A percentile compares a stretch with the other conserved stretches of the same genome.
phyloP scores from a whole-genome alignment of 306 rosid genomes.

The Cucurbita pepo region DNA sequence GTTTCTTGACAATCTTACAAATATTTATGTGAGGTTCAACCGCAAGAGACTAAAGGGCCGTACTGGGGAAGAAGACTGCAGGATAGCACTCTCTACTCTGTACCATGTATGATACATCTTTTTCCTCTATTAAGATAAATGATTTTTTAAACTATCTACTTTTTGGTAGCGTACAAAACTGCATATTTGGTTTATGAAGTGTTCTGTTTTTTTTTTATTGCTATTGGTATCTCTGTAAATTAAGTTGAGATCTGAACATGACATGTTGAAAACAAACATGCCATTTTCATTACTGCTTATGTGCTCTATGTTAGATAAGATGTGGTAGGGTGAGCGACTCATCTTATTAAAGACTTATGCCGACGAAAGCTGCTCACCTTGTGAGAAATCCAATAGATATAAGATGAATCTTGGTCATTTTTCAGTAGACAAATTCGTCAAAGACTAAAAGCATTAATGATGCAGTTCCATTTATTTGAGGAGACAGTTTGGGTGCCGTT shows the following conservation, averaged over 20 bases:
- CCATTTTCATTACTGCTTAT: neutral
- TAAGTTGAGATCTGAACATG: neutral
- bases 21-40: constrained; percentile 85
- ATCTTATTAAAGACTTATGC: neutral
- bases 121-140: neutral
- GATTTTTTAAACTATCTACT: neutral
- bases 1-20: constrained; percentile 91
- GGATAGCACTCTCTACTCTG: constrained; percentile 85
- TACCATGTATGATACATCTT: constrained; percentile 34
- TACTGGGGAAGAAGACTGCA: constrained; percentile 85
- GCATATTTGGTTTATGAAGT: neutral
- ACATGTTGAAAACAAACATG: neutral
- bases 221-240: neutral
- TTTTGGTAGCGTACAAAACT: neutral
- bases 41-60: constrained; percentile 99
- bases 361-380: neutral
- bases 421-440: neutral
- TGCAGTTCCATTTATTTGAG: neutral
- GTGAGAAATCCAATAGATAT: neutral
- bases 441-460: neutral
- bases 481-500: neutral
- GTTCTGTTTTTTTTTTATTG: neutral
- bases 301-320: neutral
- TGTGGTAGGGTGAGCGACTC: neutral
- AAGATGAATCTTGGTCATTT: neutral